Base-by-base conservation (phyloP, 176 grass and related monocot species). In the Oryza nivara region DNA sequence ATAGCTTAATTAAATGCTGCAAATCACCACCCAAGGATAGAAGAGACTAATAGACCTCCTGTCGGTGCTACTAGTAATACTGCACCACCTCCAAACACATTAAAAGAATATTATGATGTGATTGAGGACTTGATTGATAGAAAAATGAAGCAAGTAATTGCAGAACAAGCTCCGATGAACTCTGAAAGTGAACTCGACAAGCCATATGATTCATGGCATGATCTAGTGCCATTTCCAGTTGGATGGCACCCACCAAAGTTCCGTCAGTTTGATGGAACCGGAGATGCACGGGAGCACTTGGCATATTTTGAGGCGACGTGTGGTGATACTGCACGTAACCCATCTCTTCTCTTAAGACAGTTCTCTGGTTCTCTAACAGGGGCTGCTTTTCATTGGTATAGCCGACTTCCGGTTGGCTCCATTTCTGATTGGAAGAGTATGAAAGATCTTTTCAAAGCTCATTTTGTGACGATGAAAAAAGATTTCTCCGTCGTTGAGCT, bases 161-260 rank as follows among this genome's bases (percentile, higher is more conserved):
- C 35, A 4, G 35, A 36, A 4, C 35, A 78, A 66, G 13, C 7
- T 4, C n/a, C 76, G 5, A 12, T 17, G 26, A 17, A 7, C 4
- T 78, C 9, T 17, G 67, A 70, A 5, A 56, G 49, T 28, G 79
- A 82, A 38, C 79, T 72, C 7, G 49, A 82, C 1, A 82, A 72
- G 4, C 68, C 79, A 11, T 82, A 72, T 60, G 79, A 82, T 6
- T 56, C 79, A 38, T 82, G 79, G 48, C 79, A 82, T 8, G 79
- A 82, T 19, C 49, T 11, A 2, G 34, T 82, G 0, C 1, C n/a
- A 1, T 82, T 82, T n/a, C 79, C 79, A 3, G 4, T 20, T 0
- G 28, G 65, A 0, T 82, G 68, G 79, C 79, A 82, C 14, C 68
- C 79, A 20, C 79, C 68, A 6, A 82, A 82, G 19, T 72, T 82